phyloP scores from a whole-genome alignment of 2,329 filamentous ascomycete species.

The Atkinsonella hypoxylon region DNA sequence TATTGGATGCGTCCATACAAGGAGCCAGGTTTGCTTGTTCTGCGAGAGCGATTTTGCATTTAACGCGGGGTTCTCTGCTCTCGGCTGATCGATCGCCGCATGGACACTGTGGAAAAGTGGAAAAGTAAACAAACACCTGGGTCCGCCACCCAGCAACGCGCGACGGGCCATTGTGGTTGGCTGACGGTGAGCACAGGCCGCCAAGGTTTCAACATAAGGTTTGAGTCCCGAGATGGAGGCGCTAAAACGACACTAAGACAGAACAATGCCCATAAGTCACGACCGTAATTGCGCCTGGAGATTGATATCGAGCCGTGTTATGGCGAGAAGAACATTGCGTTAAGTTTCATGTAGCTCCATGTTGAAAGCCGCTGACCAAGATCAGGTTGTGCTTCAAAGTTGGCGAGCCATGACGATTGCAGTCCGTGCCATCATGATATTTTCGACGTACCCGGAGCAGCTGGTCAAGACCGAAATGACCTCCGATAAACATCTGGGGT shows the following conservation, averaged over 20 bases:
- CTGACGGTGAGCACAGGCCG: neutral
- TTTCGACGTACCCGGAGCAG: too few relatives aligned
- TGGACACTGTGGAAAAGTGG: conserved; percentile 8
- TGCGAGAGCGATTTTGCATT: conserved; percentile 1
- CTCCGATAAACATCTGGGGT: too few relatives aligned
- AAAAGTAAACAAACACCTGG: conserved; percentile 14
- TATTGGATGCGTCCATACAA: neutral
- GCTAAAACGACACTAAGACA: neutral
- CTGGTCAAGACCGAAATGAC: too few relatives aligned
- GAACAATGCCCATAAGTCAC: neutral
- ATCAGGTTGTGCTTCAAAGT: too few relatives aligned
- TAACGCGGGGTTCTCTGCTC: conserved; percentile 12
- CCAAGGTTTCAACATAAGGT: neutral
- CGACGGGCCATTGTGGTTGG: neutral
- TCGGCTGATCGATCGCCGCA: conserved; percentile 1
- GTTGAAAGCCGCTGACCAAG: too few relatives aligned
- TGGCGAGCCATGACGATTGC: too few relatives aligned
- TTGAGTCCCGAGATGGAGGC: neutral
- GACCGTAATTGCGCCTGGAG: too few relatives aligned
- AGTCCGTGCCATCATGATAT: too few relatives aligned
- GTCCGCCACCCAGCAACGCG: conserved; percentile 13
- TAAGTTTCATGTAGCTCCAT: neutral
- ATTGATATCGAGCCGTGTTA: too few relatives aligned
- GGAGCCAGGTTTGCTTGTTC: neutral
- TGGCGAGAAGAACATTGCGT: too few relatives aligned